phyloP scores from a whole-genome alignment of 2,329 filamentous ascomycete species.

The Trichoderma sp. region DNA sequence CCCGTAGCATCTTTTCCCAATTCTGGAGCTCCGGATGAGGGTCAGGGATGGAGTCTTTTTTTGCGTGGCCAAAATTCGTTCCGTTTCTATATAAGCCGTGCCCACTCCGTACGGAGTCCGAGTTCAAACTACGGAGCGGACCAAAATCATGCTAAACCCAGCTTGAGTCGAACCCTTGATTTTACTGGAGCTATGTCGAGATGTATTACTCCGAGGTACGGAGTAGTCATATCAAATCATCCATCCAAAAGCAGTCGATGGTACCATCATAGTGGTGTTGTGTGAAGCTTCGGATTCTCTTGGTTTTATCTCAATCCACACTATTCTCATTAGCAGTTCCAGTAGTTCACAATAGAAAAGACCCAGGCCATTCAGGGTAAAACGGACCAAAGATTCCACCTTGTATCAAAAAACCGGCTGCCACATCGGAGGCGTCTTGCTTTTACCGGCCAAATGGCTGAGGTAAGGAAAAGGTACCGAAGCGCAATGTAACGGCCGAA shows the following conservation, averaged over 20 bases:
- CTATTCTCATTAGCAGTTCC: background rate
- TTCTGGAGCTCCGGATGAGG: background rate
- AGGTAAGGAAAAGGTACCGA: background rate
- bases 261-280: background rate
- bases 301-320: background rate
- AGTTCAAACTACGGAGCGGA: background rate
- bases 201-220: background rate
- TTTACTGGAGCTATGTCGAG: background rate
- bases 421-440: conserved; percentile 2
- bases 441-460: background rate
- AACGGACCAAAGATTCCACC: background rate
- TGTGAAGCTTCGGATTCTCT: background rate
- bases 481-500: background rate
- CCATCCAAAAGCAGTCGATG: background rate
- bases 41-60: background rate
- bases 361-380: background rate
- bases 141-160: background rate
- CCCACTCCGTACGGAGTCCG: background rate
- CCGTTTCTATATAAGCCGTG: background rate
- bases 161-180: background rate
- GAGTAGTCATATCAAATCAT: background rate
- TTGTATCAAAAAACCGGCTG: background rate
- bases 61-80: background rate
- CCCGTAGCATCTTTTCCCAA: background rate
- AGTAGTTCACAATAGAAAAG: background rate